A percentile compares a stretch with the other conserved stretches of the same genome.
phyloP scores from a whole-genome alignment of 2,329 filamentous ascomycete genomes.

The Alternaria conjuncta region DNA sequence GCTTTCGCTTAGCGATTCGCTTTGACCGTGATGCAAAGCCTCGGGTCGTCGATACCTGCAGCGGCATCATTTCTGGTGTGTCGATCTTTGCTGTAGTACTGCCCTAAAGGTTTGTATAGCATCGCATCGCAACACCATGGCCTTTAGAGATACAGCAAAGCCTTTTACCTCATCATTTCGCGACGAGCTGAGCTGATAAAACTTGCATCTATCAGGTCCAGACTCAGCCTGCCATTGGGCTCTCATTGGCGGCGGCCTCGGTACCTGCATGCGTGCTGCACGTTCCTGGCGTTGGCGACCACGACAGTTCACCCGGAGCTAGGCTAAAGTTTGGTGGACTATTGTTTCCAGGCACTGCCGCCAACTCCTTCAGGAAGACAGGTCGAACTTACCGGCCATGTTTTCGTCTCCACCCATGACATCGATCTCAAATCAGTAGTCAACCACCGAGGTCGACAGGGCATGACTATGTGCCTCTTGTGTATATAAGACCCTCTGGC shows the following conservation, averaged over 20 bases:
- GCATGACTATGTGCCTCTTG: background rate
- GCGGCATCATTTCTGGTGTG: background rate
- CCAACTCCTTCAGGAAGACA: slow-evolving; percentile 8
- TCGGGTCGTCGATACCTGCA: background rate
- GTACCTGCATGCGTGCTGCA: slow-evolving; percentile 9
- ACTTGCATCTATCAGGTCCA: background rate
- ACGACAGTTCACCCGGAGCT: slow-evolving; percentile 10
- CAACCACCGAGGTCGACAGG: background rate
- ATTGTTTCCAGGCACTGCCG: slow-evolving; percentile 8
- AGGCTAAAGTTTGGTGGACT: slow-evolving; percentile 10
- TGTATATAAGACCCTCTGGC: slow-evolving; percentile 9
- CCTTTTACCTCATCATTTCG: background rate
- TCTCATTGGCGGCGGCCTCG: background rate
- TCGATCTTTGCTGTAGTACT: background rate
- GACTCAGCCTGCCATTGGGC: background rate
- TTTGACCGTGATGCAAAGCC: background rate
- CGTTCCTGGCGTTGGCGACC: slow-evolving; percentile 9
- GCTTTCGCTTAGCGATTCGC: slow-evolving; percentile 13
- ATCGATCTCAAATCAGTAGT: slow-evolving; percentile 10
- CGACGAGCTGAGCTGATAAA: background rate
- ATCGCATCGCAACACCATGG: background rate
- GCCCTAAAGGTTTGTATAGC: background rate
- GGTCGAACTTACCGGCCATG: slow-evolving; percentile 5
- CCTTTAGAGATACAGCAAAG: background rate
- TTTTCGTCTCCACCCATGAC: slow-evolving; percentile 7